phyloP scores from a whole-genome alignment of 176 grass and related monocot species.

The Tillandsia leiboldiana region DNA sequence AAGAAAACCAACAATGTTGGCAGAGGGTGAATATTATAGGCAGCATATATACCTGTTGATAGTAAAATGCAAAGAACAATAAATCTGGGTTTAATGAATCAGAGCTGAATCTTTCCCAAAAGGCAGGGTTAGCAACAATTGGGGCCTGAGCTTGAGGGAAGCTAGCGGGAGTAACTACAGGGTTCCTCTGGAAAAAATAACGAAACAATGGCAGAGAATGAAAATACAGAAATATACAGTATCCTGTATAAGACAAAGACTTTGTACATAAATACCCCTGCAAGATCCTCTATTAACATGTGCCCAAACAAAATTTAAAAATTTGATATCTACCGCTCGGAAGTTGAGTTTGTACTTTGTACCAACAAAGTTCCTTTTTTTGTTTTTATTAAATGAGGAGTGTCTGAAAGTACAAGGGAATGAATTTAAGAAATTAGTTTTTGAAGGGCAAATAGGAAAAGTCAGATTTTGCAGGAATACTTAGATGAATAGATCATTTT shows the following conservation, averaged over 20 bases:
- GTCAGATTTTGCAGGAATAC: no score
- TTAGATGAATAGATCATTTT: no score
- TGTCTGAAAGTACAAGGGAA: neutral
- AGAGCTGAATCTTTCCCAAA: slow-evolving; percentile 79
- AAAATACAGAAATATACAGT: neutral
- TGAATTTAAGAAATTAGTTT: no score
- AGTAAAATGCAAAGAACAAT: slow-evolving; percentile 96
- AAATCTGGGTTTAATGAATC: slow-evolving; percentile 76
- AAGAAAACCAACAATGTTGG: neutral
- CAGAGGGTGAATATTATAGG: no score
- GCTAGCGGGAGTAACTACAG: slow-evolving; percentile 48
- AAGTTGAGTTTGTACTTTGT: no score
- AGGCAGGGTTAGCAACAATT: slow-evolving; percentile 67
- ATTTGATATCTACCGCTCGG: no score
- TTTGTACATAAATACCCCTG: no score
- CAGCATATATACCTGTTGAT: slow-evolving; percentile 53
- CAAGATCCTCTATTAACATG: no score
- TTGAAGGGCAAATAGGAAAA: no score
- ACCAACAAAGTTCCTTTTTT: neutral
- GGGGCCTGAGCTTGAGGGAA: slow-evolving; percentile 88
- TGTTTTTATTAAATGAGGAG: no score
- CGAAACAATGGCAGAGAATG: neutral
- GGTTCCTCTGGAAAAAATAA: slow-evolving; percentile 74
- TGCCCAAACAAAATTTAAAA: no score
- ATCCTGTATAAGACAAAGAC: neutral